A percentile compares a stretch with the other conserved stretches of the same genome.
phyloP scores from a whole-genome alignment of 2,329 filamentous ascomycete genomes.

The Pseudocercospora fuligena region DNA sequence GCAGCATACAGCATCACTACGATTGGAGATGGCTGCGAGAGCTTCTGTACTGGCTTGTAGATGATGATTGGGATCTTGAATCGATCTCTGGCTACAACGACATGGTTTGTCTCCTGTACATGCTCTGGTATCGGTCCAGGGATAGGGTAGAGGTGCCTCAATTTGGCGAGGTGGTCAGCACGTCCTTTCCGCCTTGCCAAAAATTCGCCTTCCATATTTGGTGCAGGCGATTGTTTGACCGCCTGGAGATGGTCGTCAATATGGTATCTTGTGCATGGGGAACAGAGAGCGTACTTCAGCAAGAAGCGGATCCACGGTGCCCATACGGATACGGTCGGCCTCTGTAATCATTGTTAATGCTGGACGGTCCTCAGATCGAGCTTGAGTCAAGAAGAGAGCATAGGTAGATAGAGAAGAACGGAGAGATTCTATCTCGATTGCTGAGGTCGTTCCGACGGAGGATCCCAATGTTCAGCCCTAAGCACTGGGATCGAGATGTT shows the following conservation, averaged over 20 bases:
- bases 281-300: neutral
- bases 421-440: neutral
- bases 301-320: neutral
- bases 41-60: constrained; percentile 18
- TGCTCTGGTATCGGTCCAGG: constrained; percentile 31
- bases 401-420: neutral
- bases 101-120: constrained; percentile 19
- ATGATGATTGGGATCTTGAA: constrained; percentile 22
- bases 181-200: constrained; percentile 10
- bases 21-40: constrained; percentile 31
- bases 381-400: neutral
- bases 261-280: neutral
- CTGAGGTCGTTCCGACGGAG: neutral
- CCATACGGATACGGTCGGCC: constrained; percentile 1
- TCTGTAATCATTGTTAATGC: neutral
- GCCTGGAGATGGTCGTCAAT: neutral
- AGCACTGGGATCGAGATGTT: too few species aligned
- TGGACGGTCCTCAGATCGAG: neutral
- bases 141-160: constrained; percentile 30
- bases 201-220: neutral
- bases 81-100: constrained; percentile 24
- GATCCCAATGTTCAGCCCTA: neutral
- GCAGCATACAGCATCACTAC: constrained; percentile 41
- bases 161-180: constrained; percentile 25
- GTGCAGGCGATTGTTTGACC: neutral